Evolutionary conservation across 345 rosid species (phyloP).

Genomic region (Syzygium jambos): DNA sequence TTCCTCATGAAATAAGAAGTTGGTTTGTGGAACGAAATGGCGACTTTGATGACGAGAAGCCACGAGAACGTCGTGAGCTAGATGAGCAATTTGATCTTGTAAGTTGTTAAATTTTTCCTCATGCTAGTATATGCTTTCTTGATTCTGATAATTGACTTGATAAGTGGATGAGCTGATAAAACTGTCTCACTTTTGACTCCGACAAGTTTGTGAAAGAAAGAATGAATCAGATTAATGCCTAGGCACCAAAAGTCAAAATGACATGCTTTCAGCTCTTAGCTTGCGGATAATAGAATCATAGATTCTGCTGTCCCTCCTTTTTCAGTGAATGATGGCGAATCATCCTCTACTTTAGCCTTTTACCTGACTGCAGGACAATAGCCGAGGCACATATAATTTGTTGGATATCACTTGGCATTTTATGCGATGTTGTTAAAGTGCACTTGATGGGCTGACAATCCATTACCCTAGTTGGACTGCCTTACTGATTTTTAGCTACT

Average conservation of each 20-base stretch:
- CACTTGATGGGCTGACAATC: background rate
- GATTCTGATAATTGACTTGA: background rate
- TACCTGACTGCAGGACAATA: background rate
- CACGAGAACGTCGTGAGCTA: slow-evolving; percentile 27
- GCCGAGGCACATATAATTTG: background rate
- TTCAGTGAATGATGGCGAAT: background rate
- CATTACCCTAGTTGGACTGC: background rate
- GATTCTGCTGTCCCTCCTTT: background rate
- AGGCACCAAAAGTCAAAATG: background rate
- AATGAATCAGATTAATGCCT: background rate
- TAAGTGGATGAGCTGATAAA: background rate
- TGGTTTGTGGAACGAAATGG: background rate
- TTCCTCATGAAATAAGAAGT: slow-evolving; percentile 1
- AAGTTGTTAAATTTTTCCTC: slow-evolving; percentile 5
- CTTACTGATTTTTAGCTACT: background rate
- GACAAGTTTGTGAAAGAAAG: background rate
- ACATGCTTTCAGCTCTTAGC: background rate
- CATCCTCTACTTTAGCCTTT: background rate
- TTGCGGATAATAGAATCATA: background rate
- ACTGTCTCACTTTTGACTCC: background rate
- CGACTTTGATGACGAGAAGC: slow-evolving; percentile 8
- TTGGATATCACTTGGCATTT: background rate
- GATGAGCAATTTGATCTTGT: slow-evolving; percentile 79
- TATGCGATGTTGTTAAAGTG: background rate
- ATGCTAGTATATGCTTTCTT: background rate